phyloP scores from a whole-genome alignment of 345 rosid genomes.

The Mallotus nudiflorus region DNA sequence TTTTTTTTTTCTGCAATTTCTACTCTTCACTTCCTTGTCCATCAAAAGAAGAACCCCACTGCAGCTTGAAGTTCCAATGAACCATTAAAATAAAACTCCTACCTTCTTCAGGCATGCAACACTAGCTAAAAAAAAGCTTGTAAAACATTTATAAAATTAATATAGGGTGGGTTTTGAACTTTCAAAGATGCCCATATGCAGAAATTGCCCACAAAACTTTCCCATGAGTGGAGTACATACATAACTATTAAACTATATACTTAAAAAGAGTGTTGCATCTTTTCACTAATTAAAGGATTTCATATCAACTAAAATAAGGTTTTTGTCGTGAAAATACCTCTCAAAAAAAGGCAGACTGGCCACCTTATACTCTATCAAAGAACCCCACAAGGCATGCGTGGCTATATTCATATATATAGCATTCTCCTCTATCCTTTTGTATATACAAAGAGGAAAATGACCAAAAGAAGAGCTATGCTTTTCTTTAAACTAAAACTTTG shows the following conservation, averaged over 20 bases:
- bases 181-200: neutral
- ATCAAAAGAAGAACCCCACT: slow-evolving; percentile 44
- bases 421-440: neutral
- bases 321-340: neutral
- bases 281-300: too few species aligned
- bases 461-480: neutral
- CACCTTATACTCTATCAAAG: neutral
- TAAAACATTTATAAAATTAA: neutral
- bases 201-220: neutral
- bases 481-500: neutral
- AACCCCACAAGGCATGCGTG: neutral
- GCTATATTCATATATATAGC: neutral
- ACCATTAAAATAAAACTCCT: slow-evolving; percentile 9
- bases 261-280: too few species aligned
- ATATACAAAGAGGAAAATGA: neutral
- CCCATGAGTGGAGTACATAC: neutral
- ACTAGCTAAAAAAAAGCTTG: too few species aligned
- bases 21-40: neutral
- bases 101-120: slow-evolving; percentile 16
- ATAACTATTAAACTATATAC: too few species aligned
- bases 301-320: neutral
- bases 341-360: neutral
- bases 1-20: neutral
- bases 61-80: slow-evolving; percentile 16
- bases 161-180: too few species aligned